Evolutionary conservation across 1,284 basidiomycete genomes (phyloP).

Genomic region (Mycena sp.): DNA sequence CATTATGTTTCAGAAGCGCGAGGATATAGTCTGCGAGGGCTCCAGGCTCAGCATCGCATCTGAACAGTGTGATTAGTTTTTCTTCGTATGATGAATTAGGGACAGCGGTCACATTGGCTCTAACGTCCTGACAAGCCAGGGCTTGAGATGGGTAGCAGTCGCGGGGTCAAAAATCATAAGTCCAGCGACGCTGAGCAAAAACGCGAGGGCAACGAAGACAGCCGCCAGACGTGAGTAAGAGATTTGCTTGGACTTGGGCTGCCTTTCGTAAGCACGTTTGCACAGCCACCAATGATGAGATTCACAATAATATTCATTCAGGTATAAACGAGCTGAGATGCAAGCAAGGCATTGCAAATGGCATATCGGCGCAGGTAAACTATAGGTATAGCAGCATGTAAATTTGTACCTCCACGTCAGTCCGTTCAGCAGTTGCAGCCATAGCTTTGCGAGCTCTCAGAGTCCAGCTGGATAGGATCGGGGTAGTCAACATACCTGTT

Average conservation of each 20-base stretch:
- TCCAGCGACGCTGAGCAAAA: slow-evolving; percentile 4
- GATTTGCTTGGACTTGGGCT: background rate
- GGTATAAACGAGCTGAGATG: slow-evolving; percentile 23
- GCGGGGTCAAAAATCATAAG: slow-evolving; percentile 70
- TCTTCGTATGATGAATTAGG: background rate
- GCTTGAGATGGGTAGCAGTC: slow-evolving; percentile 71
- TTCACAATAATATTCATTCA: slow-evolving; percentile 20
- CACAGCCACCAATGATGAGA: slow-evolving; percentile 4
- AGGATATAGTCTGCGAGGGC: slow-evolving; percentile 95
- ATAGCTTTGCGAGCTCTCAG: slow-evolving; percentile 90
- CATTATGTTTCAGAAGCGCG: slow-evolving; percentile 93
- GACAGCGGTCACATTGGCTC: slow-evolving; percentile 78
- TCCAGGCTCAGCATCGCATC: slow-evolving; percentile 95
- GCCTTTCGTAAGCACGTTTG: background rate
- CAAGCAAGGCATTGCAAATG: slow-evolving; percentile 26
- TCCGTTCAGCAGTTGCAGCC: slow-evolving; percentile 87
- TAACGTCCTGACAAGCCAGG: slow-evolving; percentile 85
- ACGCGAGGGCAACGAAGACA: background rate
- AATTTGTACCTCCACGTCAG: slow-evolving; percentile 15
- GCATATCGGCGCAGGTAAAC: slow-evolving; percentile 17
- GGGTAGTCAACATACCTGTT: slow-evolving; percentile 97
- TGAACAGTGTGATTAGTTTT: slow-evolving; percentile 43
- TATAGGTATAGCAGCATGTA: slow-evolving; percentile 30
- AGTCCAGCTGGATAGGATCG: slow-evolving; percentile 97
- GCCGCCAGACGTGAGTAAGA: background rate